These are phyloP conservation scores for Mortierella sp. DNA, from an alignment of 371 early-diverging fungal species.

Conservation along the genomic window DNA sequence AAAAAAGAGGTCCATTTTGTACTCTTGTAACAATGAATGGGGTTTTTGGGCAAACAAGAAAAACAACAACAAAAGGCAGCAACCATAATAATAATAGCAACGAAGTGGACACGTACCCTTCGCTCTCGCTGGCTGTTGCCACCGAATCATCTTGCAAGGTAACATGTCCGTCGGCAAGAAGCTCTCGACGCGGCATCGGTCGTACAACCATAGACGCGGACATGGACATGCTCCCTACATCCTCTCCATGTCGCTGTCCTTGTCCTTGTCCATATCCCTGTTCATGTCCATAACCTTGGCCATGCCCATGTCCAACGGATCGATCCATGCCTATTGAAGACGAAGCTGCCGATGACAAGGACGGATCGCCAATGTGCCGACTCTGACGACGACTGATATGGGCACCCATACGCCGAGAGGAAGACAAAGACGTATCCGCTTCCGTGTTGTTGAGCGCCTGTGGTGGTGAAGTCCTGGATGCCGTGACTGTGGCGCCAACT, in stretches of 20 bases:
- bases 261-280: not conserved
- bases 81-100: not conserved
- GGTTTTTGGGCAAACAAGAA: not conserved
- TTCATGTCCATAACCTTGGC: conserved; percentile 16
- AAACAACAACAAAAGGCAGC: not conserved
- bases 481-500: conserved; percentile 4
- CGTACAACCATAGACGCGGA: conserved; percentile 26
- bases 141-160: conserved; percentile 34
- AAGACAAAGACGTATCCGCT: not conserved
- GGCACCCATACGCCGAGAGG: conserved; percentile 5
- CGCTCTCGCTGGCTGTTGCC: conserved; percentile 49
- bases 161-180: not conserved
- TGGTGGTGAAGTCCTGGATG: not conserved
- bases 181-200: conserved; percentile 28
- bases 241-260: conserved; percentile 10
- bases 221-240: conserved; percentile 22
- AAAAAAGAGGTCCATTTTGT: conserved; percentile 8
- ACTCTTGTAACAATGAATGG: conserved; percentile 9
- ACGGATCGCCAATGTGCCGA: not conserved
- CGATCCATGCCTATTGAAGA: not conserved
- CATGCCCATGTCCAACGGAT: not conserved
- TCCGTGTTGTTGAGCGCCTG: not conserved
- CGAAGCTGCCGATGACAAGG: not conserved
- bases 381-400: conserved; percentile 17
- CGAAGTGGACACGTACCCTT: conserved; percentile 37